Conservation (phyloP, 192 early-diverging fungal species). For the Neocallimastix lanati region DNA sequence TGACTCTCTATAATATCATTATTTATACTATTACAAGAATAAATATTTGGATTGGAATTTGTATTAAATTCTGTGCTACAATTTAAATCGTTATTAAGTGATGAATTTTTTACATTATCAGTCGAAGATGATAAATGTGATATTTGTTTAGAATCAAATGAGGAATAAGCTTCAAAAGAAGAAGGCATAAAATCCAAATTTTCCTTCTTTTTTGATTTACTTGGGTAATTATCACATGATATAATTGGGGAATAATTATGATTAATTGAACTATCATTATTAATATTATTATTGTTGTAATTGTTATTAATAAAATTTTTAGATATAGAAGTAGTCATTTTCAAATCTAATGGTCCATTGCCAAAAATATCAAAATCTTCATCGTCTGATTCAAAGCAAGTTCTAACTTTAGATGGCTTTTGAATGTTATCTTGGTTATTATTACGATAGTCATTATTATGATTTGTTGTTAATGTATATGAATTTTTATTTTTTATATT, state of each 20-base stretch:
- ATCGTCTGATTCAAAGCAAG: neutral
- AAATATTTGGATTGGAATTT: no score
- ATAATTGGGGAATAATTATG: no score
- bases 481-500: no score
- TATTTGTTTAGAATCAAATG: neutral
- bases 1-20: neutral
- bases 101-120: neutral
- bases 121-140: neutral
- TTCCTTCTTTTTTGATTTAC: neutral
- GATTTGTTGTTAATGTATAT: no score
- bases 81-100: no score
- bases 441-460: neutral
- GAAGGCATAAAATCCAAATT: neutral
- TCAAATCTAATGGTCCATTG: neutral
- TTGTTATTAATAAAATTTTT: neutral
- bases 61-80: no score
- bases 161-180: neutral
- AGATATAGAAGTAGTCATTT: neutral
- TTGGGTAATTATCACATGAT: no score
- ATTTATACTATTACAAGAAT: no score
- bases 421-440: neutral
- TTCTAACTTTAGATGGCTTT: neutral
- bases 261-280: no score
- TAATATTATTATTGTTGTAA: no score
- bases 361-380: neutral